Evolutionary conservation across 352 stramenopile genomes (phyloP).

Genomic region (Globisporangium cylindrosporum): DNA sequence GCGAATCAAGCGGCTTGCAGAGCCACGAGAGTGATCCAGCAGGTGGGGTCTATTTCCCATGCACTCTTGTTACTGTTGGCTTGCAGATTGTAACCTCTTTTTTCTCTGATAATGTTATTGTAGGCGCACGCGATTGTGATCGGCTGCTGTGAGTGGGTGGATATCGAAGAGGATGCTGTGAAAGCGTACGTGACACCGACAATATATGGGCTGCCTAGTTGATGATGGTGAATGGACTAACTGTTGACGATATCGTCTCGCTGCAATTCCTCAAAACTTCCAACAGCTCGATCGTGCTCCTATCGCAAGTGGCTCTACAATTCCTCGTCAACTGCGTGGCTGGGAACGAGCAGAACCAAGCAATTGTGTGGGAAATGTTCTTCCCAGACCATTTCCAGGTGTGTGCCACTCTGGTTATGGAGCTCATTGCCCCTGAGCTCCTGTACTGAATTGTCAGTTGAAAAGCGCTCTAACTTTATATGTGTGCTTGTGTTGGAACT

Average conservation of each 20-base stretch:
- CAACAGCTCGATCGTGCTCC: constrained; percentile 34
- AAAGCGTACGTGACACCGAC: constrained; percentile 4
- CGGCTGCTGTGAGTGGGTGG: constrained; percentile 47
- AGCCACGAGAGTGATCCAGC: constrained; percentile 21
- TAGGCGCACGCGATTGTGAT: constrained; percentile 43
- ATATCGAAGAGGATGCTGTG: constrained; percentile 56
- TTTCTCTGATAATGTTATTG: background rate
- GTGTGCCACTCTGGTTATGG: background rate
- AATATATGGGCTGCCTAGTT: background rate
- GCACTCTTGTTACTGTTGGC: background rate
- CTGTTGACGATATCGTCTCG: background rate
- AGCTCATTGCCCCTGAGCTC: background rate
- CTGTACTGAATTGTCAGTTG: background rate
- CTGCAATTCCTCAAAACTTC: background rate
- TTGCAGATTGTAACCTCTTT: background rate
- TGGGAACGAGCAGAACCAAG: constrained; percentile 42
- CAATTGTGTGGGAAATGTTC: constrained; percentile 51
- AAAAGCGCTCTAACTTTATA: background rate
- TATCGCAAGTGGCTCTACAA: constrained; percentile 67
- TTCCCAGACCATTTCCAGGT: constrained; percentile 75
- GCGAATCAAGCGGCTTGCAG: constrained; percentile 53
- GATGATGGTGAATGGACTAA: too few species aligned
- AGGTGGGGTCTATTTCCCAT: background rate
- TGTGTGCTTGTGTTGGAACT: background rate
- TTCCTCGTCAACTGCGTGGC: constrained; percentile 73